Conservation (phyloP, 441 rosid genomes). For the Aquilaria agallochum region DNA sequence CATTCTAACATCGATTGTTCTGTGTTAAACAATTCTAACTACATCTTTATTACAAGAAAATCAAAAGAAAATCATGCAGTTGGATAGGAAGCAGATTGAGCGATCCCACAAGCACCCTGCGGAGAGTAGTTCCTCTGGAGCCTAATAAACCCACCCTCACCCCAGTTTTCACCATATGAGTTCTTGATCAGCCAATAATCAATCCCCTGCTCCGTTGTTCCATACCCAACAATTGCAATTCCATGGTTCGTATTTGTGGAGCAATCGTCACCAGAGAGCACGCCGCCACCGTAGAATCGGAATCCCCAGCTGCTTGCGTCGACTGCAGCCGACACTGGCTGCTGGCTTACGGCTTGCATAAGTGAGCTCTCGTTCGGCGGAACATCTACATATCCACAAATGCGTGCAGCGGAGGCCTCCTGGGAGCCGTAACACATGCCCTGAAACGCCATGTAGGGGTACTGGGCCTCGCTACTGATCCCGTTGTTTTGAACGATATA, state of each 20-base stretch:
- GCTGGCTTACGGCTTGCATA: neutral
- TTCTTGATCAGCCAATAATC: neutral
- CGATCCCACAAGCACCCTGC: neutral
- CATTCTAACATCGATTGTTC: constrained; percentile 1
- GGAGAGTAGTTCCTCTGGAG: neutral
- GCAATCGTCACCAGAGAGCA: neutral
- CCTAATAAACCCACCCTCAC: neutral
- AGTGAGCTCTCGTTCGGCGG: neutral
- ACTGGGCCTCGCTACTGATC: constrained; percentile 6
- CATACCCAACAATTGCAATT: constrained; percentile 2
- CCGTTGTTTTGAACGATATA: constrained; percentile 20
- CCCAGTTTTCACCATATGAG: neutral
- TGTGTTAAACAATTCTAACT: constrained; percentile 20
- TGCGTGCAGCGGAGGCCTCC: neutral
- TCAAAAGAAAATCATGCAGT: neutral
- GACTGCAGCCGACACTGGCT: neutral
- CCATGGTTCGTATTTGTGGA: neutral
- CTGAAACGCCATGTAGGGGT: neutral
- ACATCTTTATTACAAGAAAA: constrained; percentile 1
- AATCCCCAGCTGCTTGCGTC: neutral
- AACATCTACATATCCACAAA: neutral
- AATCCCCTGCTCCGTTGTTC: neutral
- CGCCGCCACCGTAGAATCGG: neutral
- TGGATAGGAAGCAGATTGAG: neutral
- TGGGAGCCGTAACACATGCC: neutral